phyloP scores from a whole-genome alignment of 768 basidiomycete genomes.

The Russula olivacea region DNA sequence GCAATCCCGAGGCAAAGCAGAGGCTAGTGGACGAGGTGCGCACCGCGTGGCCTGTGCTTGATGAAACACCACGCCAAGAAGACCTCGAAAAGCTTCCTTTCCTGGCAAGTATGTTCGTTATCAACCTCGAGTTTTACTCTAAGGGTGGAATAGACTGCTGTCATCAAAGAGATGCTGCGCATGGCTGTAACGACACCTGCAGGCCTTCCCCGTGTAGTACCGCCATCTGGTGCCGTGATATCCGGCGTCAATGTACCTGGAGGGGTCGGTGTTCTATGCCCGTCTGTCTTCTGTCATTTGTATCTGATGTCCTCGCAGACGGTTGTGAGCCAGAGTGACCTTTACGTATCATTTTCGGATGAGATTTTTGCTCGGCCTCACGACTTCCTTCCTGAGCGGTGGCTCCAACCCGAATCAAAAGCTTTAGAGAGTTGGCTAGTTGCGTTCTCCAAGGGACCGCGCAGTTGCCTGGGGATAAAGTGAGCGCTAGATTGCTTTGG shows the following conservation, averaged over 20 bases:
- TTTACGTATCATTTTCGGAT: slow-evolving; percentile 17
- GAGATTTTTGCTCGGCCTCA: slow-evolving; percentile 18
- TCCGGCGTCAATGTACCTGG: slow-evolving; percentile 9
- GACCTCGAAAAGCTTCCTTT: slow-evolving; percentile 16
- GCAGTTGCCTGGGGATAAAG: slow-evolving; percentile 27
- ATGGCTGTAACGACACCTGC: not conserved
- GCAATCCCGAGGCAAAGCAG: slow-evolving; percentile 5
- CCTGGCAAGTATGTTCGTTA: not conserved
- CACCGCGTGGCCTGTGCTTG: slow-evolving; percentile 9
- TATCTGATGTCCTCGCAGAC: not conserved
- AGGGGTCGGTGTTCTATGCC: slow-evolving; percentile 5
- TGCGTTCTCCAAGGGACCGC: slow-evolving; percentile 25
- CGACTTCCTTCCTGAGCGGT: slow-evolving; percentile 24
- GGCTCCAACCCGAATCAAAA: slow-evolving; percentile 16
- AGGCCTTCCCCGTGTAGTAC: slow-evolving; percentile 16
- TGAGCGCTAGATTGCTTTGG: not conserved
- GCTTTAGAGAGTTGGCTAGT: slow-evolving; percentile 22
- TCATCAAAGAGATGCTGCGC: slow-evolving; percentile 18
- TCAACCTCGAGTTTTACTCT: not conserved
- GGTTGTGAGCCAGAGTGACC: slow-evolving; percentile 15
- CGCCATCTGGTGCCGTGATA: slow-evolving; percentile 11
- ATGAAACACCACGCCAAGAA: slow-evolving; percentile 8
- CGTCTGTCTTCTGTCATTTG: not conserved
- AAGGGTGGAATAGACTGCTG: slow-evolving; percentile 9
- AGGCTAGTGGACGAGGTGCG: slow-evolving; percentile 7